A percentile compares a stretch with the other conserved stretches of the same genome.
Evolutionary conservation across 2,329 filamentous ascomycete species (phyloP).

Genomic region (Fusarium newnesense): DNA sequence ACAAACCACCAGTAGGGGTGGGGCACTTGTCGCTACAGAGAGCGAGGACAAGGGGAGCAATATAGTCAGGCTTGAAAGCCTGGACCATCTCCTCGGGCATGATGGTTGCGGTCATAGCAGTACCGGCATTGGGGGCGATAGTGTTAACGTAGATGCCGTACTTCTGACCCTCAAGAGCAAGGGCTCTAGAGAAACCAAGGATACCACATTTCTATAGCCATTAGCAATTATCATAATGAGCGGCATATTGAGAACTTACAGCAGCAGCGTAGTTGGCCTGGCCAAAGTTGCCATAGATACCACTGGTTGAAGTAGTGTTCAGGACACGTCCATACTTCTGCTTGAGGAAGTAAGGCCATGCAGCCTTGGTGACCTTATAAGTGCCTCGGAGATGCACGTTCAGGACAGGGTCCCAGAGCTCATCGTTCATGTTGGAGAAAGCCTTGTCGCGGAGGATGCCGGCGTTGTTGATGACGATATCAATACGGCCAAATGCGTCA

Average conservation of each 20-base stretch:
- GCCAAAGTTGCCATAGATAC: conserved; percentile 99
- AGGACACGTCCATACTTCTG: conserved; percentile 98
- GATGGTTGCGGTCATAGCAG: conserved; percentile 91
- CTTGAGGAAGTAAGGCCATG: conserved; percentile 97
- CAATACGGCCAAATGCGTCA: conserved; percentile 91
- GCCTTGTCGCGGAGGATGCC: conserved; percentile 98
- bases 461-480: conserved; percentile 97
- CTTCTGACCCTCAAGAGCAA: conserved; percentile 93
- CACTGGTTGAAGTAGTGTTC: conserved; percentile 96
- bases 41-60: conserved; percentile 90
- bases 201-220: conserved; percentile 83
- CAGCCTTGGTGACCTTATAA: conserved; percentile 96
- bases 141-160: conserved; percentile 99
- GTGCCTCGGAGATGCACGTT: conserved; percentile 94
- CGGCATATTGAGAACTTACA: conserved; percentile 59
- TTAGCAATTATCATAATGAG: conserved; percentile 26
- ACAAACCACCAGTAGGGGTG: conserved; percentile 85
- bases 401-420: conserved; percentile 90
- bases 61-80: conserved; percentile 99
- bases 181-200: conserved; percentile 91
- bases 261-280: conserved; percentile 97
- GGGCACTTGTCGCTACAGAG: conserved; percentile 89
- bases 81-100: conserved; percentile 98
- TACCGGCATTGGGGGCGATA: conserved; percentile 96
- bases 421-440: conserved; percentile 97